Base-by-base conservation (phyloP, 352 stramenopile genomes). In the Phytophthora fragariaefolia region DNA sequence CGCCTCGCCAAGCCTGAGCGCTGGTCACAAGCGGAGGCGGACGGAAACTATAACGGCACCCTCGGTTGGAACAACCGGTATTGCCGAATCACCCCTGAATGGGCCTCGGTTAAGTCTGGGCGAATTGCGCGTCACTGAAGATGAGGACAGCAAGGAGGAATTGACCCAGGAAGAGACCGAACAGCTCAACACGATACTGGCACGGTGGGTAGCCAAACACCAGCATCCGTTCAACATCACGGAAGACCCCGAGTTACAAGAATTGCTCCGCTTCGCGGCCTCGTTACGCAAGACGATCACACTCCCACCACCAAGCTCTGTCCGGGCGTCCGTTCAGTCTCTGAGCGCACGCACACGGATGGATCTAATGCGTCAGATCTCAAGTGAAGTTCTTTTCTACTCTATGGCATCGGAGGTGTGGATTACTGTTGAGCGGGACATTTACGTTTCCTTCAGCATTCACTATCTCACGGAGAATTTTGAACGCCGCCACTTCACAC, bases 371-470 rank as follows among this genome's bases (percentile, higher is more conserved):
- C 71, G 74, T 13, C 71, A 85, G 46, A 72, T 85, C 22, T 63
- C 74, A 36, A 80, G 56, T 45, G 77, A 85, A 46, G 74, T 77
- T 40, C 69, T 77, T 26, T 83, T 82, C 66, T 85, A 78, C 54
- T 80, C 74, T 12, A 70, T 85, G 62, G 66, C 72, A 24, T 76
- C 72, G 10, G 69, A 85, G 49, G 73, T 80, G n/a, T 85, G 76
- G 76, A 74, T 76, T 18, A 82, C 76, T 22, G 67, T 64, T 4
- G 74, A 82, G 46, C 68, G 73, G 12, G 71, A 84, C 40, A 71
- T 77, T 51, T 85, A 81, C 52, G 60, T 85, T n/a, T 78, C 72
- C 10, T 79, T 83, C 54, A 81, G 64, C 15, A 72, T 85, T 36
- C 74, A 83, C 53, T 83, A 81, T 43, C 56, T 81, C 26, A 83